These are phyloP conservation scores for Penicillium crystallinum DNA, from an alignment of 495 filamentous ascomycete species.

Conservation along the genomic window DNA sequence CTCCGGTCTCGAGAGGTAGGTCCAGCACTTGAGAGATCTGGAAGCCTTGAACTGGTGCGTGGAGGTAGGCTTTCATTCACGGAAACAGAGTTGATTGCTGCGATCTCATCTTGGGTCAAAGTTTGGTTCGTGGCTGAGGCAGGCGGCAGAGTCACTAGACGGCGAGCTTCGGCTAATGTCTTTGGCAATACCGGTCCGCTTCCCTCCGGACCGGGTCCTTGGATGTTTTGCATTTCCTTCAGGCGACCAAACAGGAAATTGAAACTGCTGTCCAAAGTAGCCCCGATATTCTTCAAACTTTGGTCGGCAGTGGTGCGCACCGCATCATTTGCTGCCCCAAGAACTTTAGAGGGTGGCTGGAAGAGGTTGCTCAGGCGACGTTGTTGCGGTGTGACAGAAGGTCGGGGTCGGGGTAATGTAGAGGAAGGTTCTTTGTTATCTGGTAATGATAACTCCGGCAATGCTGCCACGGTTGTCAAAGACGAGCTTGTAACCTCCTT, in stretches of 20 bases:
- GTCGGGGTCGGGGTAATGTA: slow-evolving; percentile 39
- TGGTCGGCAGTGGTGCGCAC: slow-evolving; percentile 85
- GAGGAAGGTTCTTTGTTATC: slow-evolving; percentile 31
- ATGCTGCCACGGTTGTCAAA: slow-evolving; percentile 29
- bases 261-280: slow-evolving; percentile 82
- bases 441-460: slow-evolving; percentile 31
- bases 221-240: slow-evolving; percentile 54
- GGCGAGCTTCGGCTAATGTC: slow-evolving; percentile 87
- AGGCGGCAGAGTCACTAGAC: slow-evolving; percentile 68
- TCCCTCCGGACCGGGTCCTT: slow-evolving; percentile 38
- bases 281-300: slow-evolving; percentile 82
- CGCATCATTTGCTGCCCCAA: slow-evolving; percentile 78
- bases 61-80: slow-evolving; percentile 32
- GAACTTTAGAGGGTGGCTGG: slow-evolving; percentile 68
- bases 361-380: slow-evolving; percentile 79
- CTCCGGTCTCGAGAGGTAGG: slow-evolving; percentile 65
- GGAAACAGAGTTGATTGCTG: slow-evolving; percentile 38
- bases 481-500: slow-evolving; percentile 31
- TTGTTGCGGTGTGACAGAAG: slow-evolving; percentile 44
- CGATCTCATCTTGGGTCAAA: slow-evolving; percentile 42
- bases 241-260: slow-evolving; percentile 90
- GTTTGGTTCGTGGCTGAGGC: slow-evolving; percentile 49
- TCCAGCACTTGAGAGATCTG: slow-evolving; percentile 59
- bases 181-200: slow-evolving; percentile 58
- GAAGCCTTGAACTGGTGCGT: slow-evolving; percentile 27